phyloP scores from a whole-genome alignment of 352 stramenopile species.

The Phytophthora melonis region DNA sequence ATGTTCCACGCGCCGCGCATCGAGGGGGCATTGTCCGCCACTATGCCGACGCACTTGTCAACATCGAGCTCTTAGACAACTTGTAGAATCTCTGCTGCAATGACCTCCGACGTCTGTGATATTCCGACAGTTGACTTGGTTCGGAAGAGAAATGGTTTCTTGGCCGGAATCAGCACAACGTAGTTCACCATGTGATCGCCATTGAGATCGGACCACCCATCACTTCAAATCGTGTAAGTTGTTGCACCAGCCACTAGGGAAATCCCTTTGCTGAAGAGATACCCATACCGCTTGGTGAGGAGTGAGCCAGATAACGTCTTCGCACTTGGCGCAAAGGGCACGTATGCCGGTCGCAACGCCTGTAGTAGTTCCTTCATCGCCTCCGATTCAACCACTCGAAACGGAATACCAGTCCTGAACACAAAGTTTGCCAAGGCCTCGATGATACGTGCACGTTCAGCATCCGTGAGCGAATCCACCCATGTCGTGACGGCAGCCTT shows the following conservation, averaged over 20 bases:
- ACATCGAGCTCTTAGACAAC: neutral
- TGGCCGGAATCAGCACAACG: too few species aligned
- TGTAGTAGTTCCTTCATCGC: slow-evolving; percentile 6
- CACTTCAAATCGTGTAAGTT: too few species aligned
- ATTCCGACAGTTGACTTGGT: neutral
- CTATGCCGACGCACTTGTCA: neutral
- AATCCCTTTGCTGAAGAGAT: too few species aligned
- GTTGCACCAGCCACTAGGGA: too few species aligned
- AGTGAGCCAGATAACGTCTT: neutral
- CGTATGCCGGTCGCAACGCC: slow-evolving; percentile 3
- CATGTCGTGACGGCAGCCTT: neutral
- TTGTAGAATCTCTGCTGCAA: neutral
- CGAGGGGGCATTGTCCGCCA: neutral
- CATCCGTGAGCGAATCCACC: neutral
- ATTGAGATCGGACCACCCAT: too few species aligned
- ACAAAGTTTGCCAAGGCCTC: neutral
- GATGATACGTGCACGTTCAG: neutral
- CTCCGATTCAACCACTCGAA: slow-evolving; percentile 11
- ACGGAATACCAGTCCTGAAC: slow-evolving; percentile 7
- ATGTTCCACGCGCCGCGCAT: neutral
- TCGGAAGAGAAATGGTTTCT: neutral
- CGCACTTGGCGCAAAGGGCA: neutral
- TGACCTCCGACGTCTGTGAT: too few species aligned
- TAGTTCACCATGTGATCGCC: too few species aligned
- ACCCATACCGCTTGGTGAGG: too few species aligned